phyloP scores from a whole-genome alignment of 371 early-diverging fungal genomes.

The Mortierella sp. region DNA sequence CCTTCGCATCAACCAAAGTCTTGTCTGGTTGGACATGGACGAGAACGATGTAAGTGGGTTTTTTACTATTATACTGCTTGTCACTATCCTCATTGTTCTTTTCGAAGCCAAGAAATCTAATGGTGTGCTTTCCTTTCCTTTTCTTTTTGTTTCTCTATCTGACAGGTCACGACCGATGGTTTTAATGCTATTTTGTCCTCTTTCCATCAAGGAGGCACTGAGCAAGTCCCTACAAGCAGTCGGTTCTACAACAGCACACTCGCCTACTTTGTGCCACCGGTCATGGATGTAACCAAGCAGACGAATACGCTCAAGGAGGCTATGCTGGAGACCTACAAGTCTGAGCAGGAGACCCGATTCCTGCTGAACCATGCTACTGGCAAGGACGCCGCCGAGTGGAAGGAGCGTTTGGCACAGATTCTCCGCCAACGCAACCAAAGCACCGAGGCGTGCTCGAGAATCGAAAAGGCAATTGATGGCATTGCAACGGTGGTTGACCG shows the following conservation, averaged over 20 bases:
- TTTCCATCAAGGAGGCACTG: conserved; percentile 57
- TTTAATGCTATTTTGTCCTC: conserved; percentile 55
- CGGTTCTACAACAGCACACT: conserved; percentile 50
- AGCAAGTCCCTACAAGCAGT: conserved; percentile 54
- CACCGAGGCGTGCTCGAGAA: conserved; percentile 32
- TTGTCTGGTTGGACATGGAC: conserved; percentile 55
- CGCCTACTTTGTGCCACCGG: conserved; percentile 35
- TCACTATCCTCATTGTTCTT: not conserved
- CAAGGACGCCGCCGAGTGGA: conserved; percentile 53
- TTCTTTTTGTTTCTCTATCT: not conserved
- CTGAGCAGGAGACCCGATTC: conserved; percentile 52
- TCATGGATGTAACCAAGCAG: conserved; percentile 34
- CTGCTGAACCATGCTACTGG: conserved; percentile 42
- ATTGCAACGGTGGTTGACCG: conserved; percentile 44
- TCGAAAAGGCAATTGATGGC: conserved; percentile 36
- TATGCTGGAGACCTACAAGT: conserved; percentile 54
- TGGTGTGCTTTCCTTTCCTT: not conserved
- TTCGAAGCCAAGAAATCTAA: not conserved
- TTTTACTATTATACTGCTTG: not conserved
- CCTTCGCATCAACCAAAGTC: conserved; percentile 49
- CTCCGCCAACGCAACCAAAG: conserved; percentile 45
- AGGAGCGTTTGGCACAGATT: conserved; percentile 47
- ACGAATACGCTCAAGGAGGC: conserved; percentile 29
- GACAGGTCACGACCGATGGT: conserved; percentile 43
- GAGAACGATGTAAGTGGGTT: conserved; percentile 55